Evolutionary conservation across 345 rosid species (phyloP).

Genomic region (Melaleuca quinquenervia): DNA sequence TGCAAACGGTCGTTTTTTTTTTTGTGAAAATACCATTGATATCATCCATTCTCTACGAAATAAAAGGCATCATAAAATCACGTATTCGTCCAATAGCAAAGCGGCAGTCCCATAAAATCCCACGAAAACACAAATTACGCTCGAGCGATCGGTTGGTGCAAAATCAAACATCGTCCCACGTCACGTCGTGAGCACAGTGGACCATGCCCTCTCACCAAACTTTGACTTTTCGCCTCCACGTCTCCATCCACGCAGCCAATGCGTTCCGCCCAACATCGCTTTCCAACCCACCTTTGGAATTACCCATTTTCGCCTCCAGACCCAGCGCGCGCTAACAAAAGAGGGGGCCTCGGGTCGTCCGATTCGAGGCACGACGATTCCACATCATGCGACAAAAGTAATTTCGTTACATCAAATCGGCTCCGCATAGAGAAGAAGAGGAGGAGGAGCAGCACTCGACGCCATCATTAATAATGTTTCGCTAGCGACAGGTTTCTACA

Average conservation of each 20-base stretch:
- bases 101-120: fast-evolving
- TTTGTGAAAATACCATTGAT: too few species aligned
- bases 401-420: too few species aligned
- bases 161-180: too few species aligned
- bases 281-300: too few species aligned
- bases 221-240: fast-evolving
- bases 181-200: fast-evolving
- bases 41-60: too few species aligned
- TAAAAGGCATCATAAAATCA: too few species aligned
- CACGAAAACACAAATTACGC: not conserved
- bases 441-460: too few species aligned
- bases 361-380: not conserved
- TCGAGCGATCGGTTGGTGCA: too few species aligned
- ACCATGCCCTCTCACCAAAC: not conserved
- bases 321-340: not conserved
- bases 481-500: not conserved
- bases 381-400: too few species aligned
- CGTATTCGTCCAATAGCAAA: too few species aligned
- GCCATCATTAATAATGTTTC: not conserved
- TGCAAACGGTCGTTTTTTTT: too few species aligned
- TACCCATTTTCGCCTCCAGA: not conserved
- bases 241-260: not conserved
- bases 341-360: not conserved
- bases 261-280: not conserved
- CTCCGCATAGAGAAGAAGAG: too few species aligned